Conservation (phyloP, 2,329 filamentous ascomycete genomes). For the Fusarium verticillioides region DNA sequence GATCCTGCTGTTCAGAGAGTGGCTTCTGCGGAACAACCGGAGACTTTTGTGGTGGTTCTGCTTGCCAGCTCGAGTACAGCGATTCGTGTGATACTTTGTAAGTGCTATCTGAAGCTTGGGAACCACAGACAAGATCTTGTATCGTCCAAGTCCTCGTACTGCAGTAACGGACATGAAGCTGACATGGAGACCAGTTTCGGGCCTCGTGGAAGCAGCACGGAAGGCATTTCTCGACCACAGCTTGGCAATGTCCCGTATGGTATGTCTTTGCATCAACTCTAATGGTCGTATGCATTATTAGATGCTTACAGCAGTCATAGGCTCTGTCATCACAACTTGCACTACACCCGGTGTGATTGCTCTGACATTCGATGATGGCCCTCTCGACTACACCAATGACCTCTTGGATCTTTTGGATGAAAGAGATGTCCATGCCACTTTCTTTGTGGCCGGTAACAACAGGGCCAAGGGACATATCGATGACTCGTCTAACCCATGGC, state of each 20-base stretch:
- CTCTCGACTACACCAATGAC: slow-evolving; percentile 54
- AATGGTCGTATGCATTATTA: slow-evolving; percentile 16
- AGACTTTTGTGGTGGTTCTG: slow-evolving; percentile 52
- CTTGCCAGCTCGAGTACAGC: slow-evolving; percentile 54
- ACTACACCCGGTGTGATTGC: slow-evolving; percentile 52
- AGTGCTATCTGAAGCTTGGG: slow-evolving; percentile 33
- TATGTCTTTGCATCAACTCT: slow-evolving; percentile 30
- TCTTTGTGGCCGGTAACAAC: slow-evolving; percentile 58
- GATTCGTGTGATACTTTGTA: slow-evolving; percentile 56
- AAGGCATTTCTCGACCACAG: slow-evolving; percentile 45
- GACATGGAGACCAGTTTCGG: slow-evolving; percentile 43
- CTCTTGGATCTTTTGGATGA: slow-evolving; percentile 54
- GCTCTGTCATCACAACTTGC: slow-evolving; percentile 51
- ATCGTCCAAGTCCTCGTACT: not conserved
- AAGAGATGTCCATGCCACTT: slow-evolving; percentile 51
- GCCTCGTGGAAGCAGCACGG: slow-evolving; percentile 48
- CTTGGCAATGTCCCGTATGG: slow-evolving; percentile 53
- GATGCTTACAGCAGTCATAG: slow-evolving; percentile 41
- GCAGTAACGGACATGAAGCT: slow-evolving; percentile 13
- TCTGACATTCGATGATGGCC: slow-evolving; percentile 61
- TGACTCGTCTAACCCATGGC: slow-evolving; percentile 48
- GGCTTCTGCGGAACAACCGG: slow-evolving; percentile 52
- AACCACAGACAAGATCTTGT: not conserved
- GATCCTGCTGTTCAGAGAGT: slow-evolving; percentile 52
- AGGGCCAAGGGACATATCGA: slow-evolving; percentile 56